These are phyloP conservation scores for Ustilago esculenta DNA, from an alignment of 1,284 basidiomycete species.

Conservation along the genomic window DNA sequence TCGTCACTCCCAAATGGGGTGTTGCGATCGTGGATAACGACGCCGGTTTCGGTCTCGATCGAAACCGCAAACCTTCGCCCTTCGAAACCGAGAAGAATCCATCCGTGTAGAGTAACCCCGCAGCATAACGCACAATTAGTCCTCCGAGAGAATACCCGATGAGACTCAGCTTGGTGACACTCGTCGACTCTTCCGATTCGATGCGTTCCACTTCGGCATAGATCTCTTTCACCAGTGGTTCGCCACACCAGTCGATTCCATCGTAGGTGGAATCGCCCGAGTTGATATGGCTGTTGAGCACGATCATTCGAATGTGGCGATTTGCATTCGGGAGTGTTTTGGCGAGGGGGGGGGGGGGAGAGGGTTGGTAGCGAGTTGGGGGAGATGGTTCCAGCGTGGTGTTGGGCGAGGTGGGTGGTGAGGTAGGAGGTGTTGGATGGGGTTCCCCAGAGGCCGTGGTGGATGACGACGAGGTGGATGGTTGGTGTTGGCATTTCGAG, in stretches of 20 bases:
- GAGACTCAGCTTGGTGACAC: slow-evolving; percentile 35
- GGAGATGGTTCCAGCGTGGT: slow-evolving; percentile 25
- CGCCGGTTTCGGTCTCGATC: slow-evolving; percentile 19
- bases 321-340: slow-evolving; percentile 17
- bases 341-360: slow-evolving; percentile 11
- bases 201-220: slow-evolving; percentile 44
- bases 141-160: slow-evolving; percentile 79
- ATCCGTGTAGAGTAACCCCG: slow-evolving; percentile 76
- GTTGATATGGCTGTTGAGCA: slow-evolving; percentile 73
- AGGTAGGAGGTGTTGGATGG: slow-evolving; percentile 72
- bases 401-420: slow-evolving; percentile 69
- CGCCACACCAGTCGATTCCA: slow-evolving; percentile 79
- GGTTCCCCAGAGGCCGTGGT: slow-evolving; percentile 87
- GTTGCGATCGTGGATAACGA: slow-evolving; percentile 81
- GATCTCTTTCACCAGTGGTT: slow-evolving; percentile 76
- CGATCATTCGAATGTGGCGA: slow-evolving; percentile 67
- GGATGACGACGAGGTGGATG: slow-evolving; percentile 75
- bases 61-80: no score
- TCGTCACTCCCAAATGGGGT: slow-evolving; percentile 76
- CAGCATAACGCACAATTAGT: slow-evolving; percentile 78
- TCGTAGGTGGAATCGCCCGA: slow-evolving; percentile 75
- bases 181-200: slow-evolving; percentile 14
- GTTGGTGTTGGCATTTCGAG: slow-evolving; percentile 18
- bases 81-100: slow-evolving; percentile 42
- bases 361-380: slow-evolving; percentile 1